Evolutionary conservation across 2,329 filamentous ascomycete species (phyloP), one percentile per base, ranked within the genome.

Genomic region (Ceratocystis colombiana): DNA sequence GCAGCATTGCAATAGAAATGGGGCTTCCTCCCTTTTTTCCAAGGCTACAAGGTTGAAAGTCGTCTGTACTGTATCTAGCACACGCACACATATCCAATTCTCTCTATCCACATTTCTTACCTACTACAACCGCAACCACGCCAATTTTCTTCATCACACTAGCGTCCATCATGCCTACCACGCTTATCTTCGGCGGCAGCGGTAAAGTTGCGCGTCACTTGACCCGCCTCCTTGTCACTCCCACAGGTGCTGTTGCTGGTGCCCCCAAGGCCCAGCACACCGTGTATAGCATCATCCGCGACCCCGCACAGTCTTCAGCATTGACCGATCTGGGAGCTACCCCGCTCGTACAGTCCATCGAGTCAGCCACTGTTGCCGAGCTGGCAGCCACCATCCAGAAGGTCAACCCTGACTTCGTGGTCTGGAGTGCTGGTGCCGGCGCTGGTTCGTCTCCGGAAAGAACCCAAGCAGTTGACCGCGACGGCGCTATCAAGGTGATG

Each of bases 401-500:
- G 28, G 70, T 70, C 20, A 69, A 72, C 15, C 75, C 77, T 1
- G 71, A 73, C 48, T 66, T 71, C 4, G 70, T 76, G 20, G 70
- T 76, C 53, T 76, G 74, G 72, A 70, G 72, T 4, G 75, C 75
- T 28, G 69, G 74, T 67, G 69, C 68, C 3, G 69, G 69, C 28
- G 66, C 62, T 5, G 67, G 65, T 30, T 75, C 46, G 8, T 22
- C 59, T 5, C 73, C 76, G 1, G 75, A 75, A 46, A 73, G 78
- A 28, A 79, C 78, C 17, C 71, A 73, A 41, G 72, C 74, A 17
- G 78, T 81, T 30, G 79, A 81, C 69, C 71, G 75, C 33, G 75
- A 78, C 65, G 78, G 75, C 12, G 79, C 78, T 3, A 76, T 80
- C 67, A 74, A 74, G 66, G 73, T 73, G 68, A 79, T 80, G 72